phyloP scores from a whole-genome alignment of 2,329 filamentous ascomycete species.

The Alternaria tenuissima region DNA sequence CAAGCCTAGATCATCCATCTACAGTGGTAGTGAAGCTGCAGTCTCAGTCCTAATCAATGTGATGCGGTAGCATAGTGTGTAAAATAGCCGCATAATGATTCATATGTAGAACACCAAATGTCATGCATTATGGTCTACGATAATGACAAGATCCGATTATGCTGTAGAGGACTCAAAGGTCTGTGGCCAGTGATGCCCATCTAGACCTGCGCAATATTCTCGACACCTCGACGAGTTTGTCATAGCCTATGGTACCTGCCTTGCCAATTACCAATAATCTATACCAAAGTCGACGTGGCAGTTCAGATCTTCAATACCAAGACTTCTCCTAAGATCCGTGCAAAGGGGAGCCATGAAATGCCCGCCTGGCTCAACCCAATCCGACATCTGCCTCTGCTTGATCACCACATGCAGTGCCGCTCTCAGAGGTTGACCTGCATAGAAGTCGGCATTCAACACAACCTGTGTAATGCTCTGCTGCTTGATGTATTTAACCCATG shows the following conservation, averaged over 20 bases:
- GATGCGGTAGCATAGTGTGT: background rate
- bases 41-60: background rate
- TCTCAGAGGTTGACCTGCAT: background rate
- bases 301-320: background rate
- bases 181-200: background rate
- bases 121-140: background rate
- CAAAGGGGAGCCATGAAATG: background rate
- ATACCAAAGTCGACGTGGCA: background rate
- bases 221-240: background rate
- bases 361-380: background rate
- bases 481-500: constrained; percentile 4
- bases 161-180: background rate
- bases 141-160: background rate
- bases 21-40: constrained; percentile 15
- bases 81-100: background rate
- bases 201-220: background rate
- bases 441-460: background rate
- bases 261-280: background rate
- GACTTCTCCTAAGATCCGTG: background rate
- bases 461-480: constrained; percentile 10
- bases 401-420: background rate
- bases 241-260: background rate
- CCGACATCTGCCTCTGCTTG: background rate
- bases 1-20: background rate
- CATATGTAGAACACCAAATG: background rate